Percentiles rank a stretch among this genome's conserved stretches.
Evolutionary conservation across 1,284 basidiomycete genomes (phyloP).

Genomic region (Irpex sp.): DNA sequence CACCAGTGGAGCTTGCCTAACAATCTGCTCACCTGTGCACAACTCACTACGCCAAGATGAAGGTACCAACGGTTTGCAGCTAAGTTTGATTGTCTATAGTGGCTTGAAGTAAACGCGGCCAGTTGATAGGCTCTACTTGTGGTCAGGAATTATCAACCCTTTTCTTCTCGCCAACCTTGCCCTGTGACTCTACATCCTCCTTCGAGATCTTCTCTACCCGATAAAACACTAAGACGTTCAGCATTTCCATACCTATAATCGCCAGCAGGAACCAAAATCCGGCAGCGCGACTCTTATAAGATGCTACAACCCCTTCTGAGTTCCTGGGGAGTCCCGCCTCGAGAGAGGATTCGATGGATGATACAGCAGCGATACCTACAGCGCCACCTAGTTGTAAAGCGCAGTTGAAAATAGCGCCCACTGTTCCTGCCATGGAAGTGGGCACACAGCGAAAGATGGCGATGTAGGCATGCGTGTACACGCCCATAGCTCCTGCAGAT

Average conservation of each 20-base stretch:
- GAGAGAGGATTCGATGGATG: constrained; percentile 46
- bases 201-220: constrained; percentile 9
- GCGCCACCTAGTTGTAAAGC: constrained; percentile 52
- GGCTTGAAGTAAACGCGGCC: too few species aligned
- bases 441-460: constrained; percentile 48
- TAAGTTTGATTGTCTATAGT: too few species aligned
- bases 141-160: not conserved
- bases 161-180: constrained; percentile 7
- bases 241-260: constrained; percentile 30
- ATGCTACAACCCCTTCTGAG: not conserved
- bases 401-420: constrained; percentile 53
- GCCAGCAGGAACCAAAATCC: constrained; percentile 49
- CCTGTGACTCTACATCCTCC: constrained; percentile 2
- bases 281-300: constrained; percentile 39
- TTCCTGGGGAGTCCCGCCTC: constrained; percentile 28
- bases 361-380: constrained; percentile 41
- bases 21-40: too few species aligned
- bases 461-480: constrained; percentile 36
- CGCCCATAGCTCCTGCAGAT: constrained; percentile 34
- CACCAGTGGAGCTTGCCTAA: too few species aligned
- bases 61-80: too few species aligned
- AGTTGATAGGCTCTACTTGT: too few species aligned
- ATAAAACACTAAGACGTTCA: constrained; percentile 38
- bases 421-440: constrained; percentile 44
- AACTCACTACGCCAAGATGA: too few species aligned